Base-by-base conservation (phyloP, 306 rosid species). In the Dalbergia cochinchinensis region DNA sequence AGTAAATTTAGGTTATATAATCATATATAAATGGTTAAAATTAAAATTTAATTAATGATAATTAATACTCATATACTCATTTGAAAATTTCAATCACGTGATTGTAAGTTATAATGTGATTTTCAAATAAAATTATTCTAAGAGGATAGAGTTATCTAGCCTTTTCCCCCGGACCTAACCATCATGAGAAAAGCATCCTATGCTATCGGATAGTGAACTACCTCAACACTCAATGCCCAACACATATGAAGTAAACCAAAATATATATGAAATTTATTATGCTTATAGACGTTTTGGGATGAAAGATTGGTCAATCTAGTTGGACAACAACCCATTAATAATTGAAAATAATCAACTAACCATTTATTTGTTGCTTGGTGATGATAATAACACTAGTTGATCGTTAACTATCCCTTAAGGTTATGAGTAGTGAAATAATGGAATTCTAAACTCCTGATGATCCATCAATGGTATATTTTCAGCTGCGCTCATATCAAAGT, bases 161-260 rank as follows among this genome's bases (percentile, higher is more conserved):
- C 41, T 50, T 68, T 12, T 87, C 82, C 37, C 83, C 91, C 2
- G 15, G 50, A 37, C 70, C 26, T 7, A 65, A 65, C 50, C 48
- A 18, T 16, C 53, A 39, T 39, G 6, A 20, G 22, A 41, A 9
- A 18, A 37, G 19, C 51, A 54, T 16, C 37, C 6, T n/a, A 10
- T 51, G 62, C 47, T 50, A 15, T 33, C 33, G 3, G 44, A 37
- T 4, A 18, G 19, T 19, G 65, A 57, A 13, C 35, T 59, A 59
- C 64, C 64, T 20, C 64, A 59, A 59, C 64, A 11, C 5, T 6
- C 64, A 13, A 13, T 22, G 15, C 4, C 77, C 16, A 57, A 19
- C 9, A 13, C 67, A 33, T 31, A 62, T 33, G 42, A 59, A 59
- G 14, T 8, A 53, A 59, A 59, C 64, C 64, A 59, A 59, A 72